Evolutionary conservation across 2,329 filamentous ascomycete genomes (phyloP), one percentile per base, ranked within the genome.

Genomic region (Emydomyces testavorans): DNA sequence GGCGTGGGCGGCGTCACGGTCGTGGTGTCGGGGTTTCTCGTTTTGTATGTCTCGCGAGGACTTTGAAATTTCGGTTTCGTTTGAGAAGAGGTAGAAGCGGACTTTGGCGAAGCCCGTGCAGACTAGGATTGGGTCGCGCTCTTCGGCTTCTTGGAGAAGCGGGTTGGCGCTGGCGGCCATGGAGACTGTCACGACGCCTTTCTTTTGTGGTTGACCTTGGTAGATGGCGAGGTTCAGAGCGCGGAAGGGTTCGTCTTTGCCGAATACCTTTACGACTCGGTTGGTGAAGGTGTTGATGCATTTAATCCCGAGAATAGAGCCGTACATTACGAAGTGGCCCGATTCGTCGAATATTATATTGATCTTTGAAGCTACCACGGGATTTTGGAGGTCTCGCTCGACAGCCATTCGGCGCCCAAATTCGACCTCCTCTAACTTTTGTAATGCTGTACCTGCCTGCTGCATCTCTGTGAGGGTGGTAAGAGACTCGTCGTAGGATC

Each of bases 1-100:
- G 41, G 61, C 66, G 54, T 71, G 71, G 3, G 68, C 62, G 1
- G 56, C 54, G 41, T 76, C 76, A 15, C 82, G 62, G 37, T 76
- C 76, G 45, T 80, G n/a, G n/a, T n/a, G 74, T 1, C 79, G 82
- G 0, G 90, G 92, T 57, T 88, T 89, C 67, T 98, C 92, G 63
- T 98, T 98, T 57, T 94, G 88, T 8, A 98, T 76, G 63, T 98
- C 92, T 56, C 92, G 81, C 29, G 82, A 82, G 6, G 84, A 83
- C 64, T 90, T 94, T 56, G 81, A 83, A 44, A 92, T 76, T 20
- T 87, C 83, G 31, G 82, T 78, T 32, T 94, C 85, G 64, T 95
- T 94, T 29, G 86, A 94, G 66, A 95, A 98, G 80, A 96, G 88
- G 74, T 95, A 98, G 69, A 98, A 98, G 34, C 93, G 83, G 23